phyloP scores from a whole-genome alignment of 495 filamentous ascomycete species.

The Cercophora sp. region DNA sequence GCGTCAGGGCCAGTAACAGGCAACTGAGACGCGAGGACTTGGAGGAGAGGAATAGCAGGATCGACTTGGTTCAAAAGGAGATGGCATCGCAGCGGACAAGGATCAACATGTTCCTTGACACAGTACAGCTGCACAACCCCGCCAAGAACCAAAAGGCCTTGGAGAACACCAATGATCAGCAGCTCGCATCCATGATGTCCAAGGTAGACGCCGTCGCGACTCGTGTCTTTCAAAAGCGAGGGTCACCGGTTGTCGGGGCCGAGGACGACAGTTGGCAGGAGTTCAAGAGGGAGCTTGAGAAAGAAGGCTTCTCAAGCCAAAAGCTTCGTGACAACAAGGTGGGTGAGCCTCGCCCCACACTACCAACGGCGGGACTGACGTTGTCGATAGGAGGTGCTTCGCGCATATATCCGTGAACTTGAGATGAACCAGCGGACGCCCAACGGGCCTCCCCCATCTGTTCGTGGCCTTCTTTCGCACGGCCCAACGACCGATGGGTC shows the following conservation, averaged over 20 bases:
- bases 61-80: slow-evolving; percentile 34
- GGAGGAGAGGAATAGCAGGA: slow-evolving; percentile 28
- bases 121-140: slow-evolving; percentile 40
- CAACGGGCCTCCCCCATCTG: slow-evolving; percentile 36
- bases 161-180: slow-evolving; percentile 19
- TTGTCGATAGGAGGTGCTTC: slow-evolving; percentile 44
- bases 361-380: neutral
- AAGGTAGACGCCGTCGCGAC: slow-evolving; percentile 51
- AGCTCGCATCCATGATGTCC: slow-evolving; percentile 41
- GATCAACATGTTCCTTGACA: slow-evolving; percentile 46
- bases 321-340: slow-evolving; percentile 51
- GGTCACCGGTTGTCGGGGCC: slow-evolving; percentile 30
- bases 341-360: slow-evolving; percentile 10
- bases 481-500: neutral
- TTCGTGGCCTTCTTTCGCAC: slow-evolving; percentile 36
- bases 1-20: neutral
- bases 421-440: slow-evolving; percentile 34
- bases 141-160: slow-evolving; percentile 27
- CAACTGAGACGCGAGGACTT: slow-evolving; percentile 20
- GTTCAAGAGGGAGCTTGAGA: slow-evolving; percentile 49
- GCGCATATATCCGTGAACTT: slow-evolving; percentile 53
- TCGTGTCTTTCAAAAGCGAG: slow-evolving; percentile 38
- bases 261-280: slow-evolving; percentile 51
- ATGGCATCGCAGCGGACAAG: slow-evolving; percentile 38
- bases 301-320: slow-evolving; percentile 48